These are phyloP conservation scores for Hyaloscypha hepaticicola DNA, from an alignment of 495 filamentous ascomycete genomes.

Conservation along the genomic window DNA sequence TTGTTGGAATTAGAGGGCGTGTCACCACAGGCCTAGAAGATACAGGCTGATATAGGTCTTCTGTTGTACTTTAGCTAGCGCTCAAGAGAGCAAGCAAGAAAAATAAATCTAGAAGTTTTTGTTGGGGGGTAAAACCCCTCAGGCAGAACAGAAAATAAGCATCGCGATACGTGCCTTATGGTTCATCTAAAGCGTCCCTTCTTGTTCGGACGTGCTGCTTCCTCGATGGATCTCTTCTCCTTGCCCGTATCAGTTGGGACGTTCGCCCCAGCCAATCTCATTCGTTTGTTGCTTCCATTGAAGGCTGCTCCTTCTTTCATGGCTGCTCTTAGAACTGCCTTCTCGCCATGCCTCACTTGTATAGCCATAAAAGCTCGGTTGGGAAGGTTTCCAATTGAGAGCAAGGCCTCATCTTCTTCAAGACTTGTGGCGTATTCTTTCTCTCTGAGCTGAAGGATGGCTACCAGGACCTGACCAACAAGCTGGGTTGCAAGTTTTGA, in stretches of 20 bases:
- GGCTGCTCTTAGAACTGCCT: slow-evolving; percentile 60
- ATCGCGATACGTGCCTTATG: background rate
- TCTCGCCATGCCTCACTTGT: slow-evolving; percentile 78
- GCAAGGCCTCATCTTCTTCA: slow-evolving; percentile 57
- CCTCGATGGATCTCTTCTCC: slow-evolving; percentile 39
- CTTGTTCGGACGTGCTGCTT: slow-evolving; percentile 27
- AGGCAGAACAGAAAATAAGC: background rate
- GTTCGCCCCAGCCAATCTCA: slow-evolving; percentile 22
- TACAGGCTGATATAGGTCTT: slow-evolving; percentile 29
- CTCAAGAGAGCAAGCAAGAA: slow-evolving; percentile 33
- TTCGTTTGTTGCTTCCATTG: slow-evolving; percentile 31
- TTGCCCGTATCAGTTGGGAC: slow-evolving; percentile 3
- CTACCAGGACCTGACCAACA: slow-evolving; percentile 37
- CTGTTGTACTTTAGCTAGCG: slow-evolving; percentile 40
- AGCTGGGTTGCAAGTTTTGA: slow-evolving; percentile 44
- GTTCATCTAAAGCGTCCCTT: background rate
- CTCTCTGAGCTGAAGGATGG: slow-evolving; percentile 36
- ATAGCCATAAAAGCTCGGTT: slow-evolving; percentile 64
- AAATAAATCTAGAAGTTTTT: slow-evolving; percentile 36
- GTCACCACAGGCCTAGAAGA: slow-evolving; percentile 29
- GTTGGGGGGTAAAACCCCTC: slow-evolving; percentile 17
- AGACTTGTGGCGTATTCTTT: slow-evolving; percentile 62
- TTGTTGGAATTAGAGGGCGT: slow-evolving; percentile 37
- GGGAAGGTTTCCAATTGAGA: slow-evolving; percentile 38
- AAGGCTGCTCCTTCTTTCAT: slow-evolving; percentile 33